phyloP scores from a whole-genome alignment of 2,329 filamentous ascomycete species.

The Intubia oerlemansii region DNA sequence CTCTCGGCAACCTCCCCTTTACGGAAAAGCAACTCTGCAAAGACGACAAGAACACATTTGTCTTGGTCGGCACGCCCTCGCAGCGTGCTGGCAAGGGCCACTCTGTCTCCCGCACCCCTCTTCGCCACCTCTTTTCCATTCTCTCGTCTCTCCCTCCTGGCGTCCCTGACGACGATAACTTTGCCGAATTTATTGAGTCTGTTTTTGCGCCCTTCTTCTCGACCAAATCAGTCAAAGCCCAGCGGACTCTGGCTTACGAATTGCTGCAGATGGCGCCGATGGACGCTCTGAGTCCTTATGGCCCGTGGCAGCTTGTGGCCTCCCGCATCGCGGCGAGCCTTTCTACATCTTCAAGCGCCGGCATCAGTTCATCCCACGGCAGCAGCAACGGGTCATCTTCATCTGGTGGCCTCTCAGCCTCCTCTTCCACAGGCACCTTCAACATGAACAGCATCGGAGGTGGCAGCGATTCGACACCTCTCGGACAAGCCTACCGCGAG shows the following conservation, averaged over 20 bases:
- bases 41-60: constrained; percentile 28
- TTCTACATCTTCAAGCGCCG: no score
- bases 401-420: no score
- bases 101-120: constrained; percentile 31
- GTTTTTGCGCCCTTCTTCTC: constrained; percentile 38
- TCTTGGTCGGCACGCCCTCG: constrained; percentile 44
- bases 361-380: no score
- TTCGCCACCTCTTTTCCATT: constrained; percentile 44
- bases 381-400: constrained; percentile 2
- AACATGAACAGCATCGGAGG: no score
- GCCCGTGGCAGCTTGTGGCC: constrained; percentile 29
- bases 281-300: constrained; percentile 22
- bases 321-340: constrained; percentile 22
- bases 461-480: constrained; percentile 17
- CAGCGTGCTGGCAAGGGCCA: constrained; percentile 31
- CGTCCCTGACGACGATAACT: constrained; percentile 22
- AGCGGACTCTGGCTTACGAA: constrained; percentile 25
- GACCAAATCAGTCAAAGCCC: constrained; percentile 21
- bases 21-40: constrained; percentile 36
- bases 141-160: constrained; percentile 29
- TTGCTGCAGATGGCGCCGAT: constrained; percentile 27
- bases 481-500: constrained; percentile 50
- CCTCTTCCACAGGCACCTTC: no score
- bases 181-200: constrained; percentile 23
- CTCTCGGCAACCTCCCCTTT: constrained; percentile 37